A percentile compares a stretch with the other conserved stretches of the same genome.
Evolutionary conservation across 139 green algal species (phyloP).

Genomic region (Desmodesmus armatus): DNA sequence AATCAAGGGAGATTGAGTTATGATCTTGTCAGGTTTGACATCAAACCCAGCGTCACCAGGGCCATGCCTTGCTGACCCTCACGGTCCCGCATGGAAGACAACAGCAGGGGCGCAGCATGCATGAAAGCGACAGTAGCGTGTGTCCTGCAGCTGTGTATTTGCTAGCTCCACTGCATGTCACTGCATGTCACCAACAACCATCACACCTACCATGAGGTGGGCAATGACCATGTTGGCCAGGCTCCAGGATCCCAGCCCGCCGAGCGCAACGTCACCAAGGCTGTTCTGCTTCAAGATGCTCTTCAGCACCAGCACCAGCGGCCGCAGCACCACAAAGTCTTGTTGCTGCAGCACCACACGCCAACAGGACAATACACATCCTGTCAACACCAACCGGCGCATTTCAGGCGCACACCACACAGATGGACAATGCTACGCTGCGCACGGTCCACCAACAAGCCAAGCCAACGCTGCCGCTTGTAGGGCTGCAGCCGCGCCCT

Average conservation of each 20-base stretch:
- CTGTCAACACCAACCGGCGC: too few species aligned
- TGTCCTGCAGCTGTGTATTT: neutral
- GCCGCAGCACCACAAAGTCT: conserved; percentile 2
- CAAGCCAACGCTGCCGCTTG: too few species aligned
- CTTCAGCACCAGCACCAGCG: conserved; percentile 43
- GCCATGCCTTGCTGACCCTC: too few species aligned
- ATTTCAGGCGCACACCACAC: too few species aligned
- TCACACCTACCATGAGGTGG: conserved; percentile 45
- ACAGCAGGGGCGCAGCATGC: neutral
- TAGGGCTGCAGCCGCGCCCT: too few species aligned
- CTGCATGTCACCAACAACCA: too few species aligned
- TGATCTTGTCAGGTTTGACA: neutral
- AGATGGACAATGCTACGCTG: neutral
- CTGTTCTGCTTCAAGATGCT: conserved; percentile 24
- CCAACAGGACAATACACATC: neutral
- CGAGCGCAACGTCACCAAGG: conserved; percentile 28
- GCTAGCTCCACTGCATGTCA: neutral
- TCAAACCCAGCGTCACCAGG: neutral
- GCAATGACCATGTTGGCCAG: conserved; percentile 41
- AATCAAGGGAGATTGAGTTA: too few species aligned
- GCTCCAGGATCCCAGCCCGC: conserved; percentile 40
- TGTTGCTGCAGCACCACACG: conserved; percentile 10
- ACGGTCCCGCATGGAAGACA: neutral
- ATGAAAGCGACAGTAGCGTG: neutral
- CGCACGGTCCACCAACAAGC: too few species aligned